Evolutionary conservation across 1,139 yeast species (phyloP).

Genomic region (Hyphopichia wangnamkhiaoensis): DNA sequence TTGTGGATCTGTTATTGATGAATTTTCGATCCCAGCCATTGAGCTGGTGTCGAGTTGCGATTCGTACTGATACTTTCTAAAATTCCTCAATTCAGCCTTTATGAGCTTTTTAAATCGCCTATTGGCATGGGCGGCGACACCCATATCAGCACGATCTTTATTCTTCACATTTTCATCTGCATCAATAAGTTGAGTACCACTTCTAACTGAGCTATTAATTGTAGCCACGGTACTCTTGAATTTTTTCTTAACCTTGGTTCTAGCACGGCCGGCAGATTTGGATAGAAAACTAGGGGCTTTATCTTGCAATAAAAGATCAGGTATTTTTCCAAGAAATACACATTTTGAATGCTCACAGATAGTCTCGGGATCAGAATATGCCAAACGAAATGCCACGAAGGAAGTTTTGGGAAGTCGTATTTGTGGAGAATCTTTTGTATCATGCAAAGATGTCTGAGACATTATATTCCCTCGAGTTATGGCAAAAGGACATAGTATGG

Average conservation of each 20-base stretch:
- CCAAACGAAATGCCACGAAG: conserved; percentile 65
- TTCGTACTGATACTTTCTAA: too few relatives aligned
- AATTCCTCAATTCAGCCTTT: too few relatives aligned
- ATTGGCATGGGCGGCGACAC: background rate
- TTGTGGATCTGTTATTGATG: too few relatives aligned
- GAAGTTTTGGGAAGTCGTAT: conserved; percentile 31
- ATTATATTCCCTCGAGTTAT: background rate
- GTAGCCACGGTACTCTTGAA: conserved; percentile 14
- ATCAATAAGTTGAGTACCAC: background rate
- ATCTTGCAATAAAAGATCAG: conserved; percentile 58
- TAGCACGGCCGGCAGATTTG: conserved; percentile 14
- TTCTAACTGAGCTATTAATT: conserved; percentile 8
- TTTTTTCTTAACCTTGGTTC: conserved; percentile 14
- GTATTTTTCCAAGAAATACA: conserved; percentile 64
- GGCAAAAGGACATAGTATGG: background rate
- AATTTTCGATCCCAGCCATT: too few relatives aligned
- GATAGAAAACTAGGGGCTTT: conserved; percentile 19
- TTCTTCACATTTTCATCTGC: background rate
- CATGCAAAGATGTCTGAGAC: conserved; percentile 2
- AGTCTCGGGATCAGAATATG: conserved; percentile 52
- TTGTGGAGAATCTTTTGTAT: background rate
- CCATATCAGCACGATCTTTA: background rate
- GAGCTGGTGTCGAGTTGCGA: too few relatives aligned
- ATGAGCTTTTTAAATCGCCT: background rate
- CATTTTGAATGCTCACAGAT: conserved; percentile 52